Base-by-base conservation (phyloP, 768 basidiomycete genomes). In the Termitomyces sp. region DNA sequence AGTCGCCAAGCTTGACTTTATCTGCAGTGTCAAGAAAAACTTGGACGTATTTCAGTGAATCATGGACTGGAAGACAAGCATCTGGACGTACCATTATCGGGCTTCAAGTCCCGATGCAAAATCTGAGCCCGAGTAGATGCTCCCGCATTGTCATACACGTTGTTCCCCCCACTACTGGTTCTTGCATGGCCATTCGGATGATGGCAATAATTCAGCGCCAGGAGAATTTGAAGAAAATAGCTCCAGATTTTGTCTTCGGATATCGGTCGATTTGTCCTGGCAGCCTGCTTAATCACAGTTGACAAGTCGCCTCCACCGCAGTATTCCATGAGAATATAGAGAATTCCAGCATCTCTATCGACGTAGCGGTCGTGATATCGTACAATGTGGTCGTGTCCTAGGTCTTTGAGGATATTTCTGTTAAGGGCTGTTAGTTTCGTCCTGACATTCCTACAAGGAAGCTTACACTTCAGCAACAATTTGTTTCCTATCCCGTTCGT, bases 291-390 rank as follows among this genome's bases (percentile, higher is more conserved):
- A 71, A 98, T 97, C 67, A 97, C 74, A 36, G 82, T 77, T 1
- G 92, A 92, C 54, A 99, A 82, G 76, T 99, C 97, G 13, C 97
- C 97, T 22, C 95, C 95, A 5, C 93, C 95, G 68, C 97, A 99
- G 71, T 93, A 98, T 76, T 99, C 97, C 97, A 98, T 99, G 64
- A 98, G 80, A 61, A 99, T 98, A 71, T 98, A 98, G 44, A 98
- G 84, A 56, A 95, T 91, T 22, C 93, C 93, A 26, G 79, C 79
- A 51, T 95, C 91, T 61, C 90, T 81, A 77, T 99, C 97, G 57
- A 98, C 92, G 68, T 90, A 80, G 60, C 94, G 83, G 79, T 97
- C 94, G 65, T 93, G 87, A 72, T 95, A 96, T 65, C 91, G 91
- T 60, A 99, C 97, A 62, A 98, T 98, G 73, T 98, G 90, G 69